Evolutionary conservation across 2,329 filamentous ascomycete genomes (phyloP).

Genomic region (Talaromyces sp.): DNA sequence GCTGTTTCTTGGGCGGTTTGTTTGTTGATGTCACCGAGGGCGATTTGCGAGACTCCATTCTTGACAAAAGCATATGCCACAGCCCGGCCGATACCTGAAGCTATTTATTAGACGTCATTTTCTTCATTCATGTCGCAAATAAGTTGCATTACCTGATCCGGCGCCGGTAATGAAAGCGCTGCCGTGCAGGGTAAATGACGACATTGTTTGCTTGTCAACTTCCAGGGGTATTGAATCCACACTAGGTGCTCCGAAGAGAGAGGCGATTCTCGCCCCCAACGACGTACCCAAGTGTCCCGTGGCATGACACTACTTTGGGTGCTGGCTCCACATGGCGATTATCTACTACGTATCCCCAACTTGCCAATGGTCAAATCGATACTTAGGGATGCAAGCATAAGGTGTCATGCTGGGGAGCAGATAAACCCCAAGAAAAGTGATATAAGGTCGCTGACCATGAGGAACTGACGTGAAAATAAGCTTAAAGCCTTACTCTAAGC

Average conservation of each 20-base stretch:
- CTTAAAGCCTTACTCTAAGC: background rate
- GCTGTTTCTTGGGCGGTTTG: background rate
- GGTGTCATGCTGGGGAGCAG: background rate
- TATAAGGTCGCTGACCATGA: background rate
- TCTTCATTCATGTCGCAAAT: background rate
- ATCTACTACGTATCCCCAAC: background rate
- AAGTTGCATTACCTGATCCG: background rate
- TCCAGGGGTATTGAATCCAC: background rate
- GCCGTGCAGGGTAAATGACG: background rate
- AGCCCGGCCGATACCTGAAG: background rate
- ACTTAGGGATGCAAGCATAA: background rate
- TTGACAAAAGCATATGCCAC: background rate
- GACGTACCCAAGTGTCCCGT: background rate
- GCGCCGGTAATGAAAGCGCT: background rate
- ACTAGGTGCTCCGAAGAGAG: background rate
- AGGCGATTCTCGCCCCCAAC: background rate
- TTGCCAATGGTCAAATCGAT: background rate
- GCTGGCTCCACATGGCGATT: background rate
- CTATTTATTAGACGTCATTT: background rate
- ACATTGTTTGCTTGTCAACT: background rate
- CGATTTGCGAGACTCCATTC: background rate
- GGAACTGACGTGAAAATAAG: background rate
- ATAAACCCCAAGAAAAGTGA: background rate
- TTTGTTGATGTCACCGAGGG: background rate
- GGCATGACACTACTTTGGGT: background rate